Evolutionary conservation across 169 alveolate species (phyloP), one percentile per base, ranked within the genome.

Genomic region (Eimeria necatrix): DNA sequence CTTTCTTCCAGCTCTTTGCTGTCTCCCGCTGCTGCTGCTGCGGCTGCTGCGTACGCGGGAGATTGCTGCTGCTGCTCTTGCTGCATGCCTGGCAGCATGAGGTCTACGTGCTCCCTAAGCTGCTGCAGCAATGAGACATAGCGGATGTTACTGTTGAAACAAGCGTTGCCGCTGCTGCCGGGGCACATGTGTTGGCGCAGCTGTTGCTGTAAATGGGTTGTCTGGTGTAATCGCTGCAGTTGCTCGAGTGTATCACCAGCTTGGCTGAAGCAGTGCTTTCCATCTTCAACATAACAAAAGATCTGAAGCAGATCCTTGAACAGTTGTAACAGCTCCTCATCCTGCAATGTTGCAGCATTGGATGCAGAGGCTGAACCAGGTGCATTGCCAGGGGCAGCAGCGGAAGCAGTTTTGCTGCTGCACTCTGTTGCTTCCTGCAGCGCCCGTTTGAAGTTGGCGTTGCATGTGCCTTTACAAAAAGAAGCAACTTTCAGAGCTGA

Each of bases 251-350:
- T 60, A 6, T 84, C 83, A 0, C 71, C 84, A 32, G 93, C 91
- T n/a, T 80, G 85, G 53, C 87, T 80, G 49, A 92, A 92, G 93
- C 95, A 92, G 87, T 64, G 88, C 53, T 71, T 24, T 52, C 93
- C 91, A 26, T 49, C 85, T 48, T 81, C 9, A 24, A 70, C 86
- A 9, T n/a, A 49, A n/a, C 95, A 92, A 32, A 80, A 84, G 53
- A 64, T 59, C 60, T 60, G 51, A 71, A 92, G 92, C 68, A 81
- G 61, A 61, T 81, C 80, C 9, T 8, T 60, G 16, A 78, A 80
- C 61, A 64, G 74, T 76, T 48, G 56, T 51, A 81, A 74, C 71
- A 81, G 10, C 52, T 68, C 51, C 51, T 64, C 46, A 16, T 61
- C 95, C 85, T 20, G 84, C 22, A 49, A 46, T 3, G 59, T 71